These are phyloP conservation scores for Penicillium angulare DNA, from an alignment of 495 filamentous ascomycete species.

Conservation along the genomic window DNA sequence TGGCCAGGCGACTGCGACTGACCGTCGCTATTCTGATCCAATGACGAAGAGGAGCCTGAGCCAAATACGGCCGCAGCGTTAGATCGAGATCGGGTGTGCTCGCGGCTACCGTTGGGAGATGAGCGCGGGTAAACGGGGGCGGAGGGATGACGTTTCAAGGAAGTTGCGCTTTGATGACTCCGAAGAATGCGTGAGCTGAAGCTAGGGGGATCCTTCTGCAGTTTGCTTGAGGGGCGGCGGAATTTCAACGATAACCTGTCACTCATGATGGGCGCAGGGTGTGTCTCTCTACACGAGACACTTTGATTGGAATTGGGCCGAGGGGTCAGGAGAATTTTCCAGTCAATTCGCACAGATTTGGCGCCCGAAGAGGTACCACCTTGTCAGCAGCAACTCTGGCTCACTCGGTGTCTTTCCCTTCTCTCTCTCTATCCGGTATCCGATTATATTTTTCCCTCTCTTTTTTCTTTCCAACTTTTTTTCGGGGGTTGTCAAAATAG, in stretches of 20 bases:
- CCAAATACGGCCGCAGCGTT: slow-evolving; percentile 47
- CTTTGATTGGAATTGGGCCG: slow-evolving; percentile 32
- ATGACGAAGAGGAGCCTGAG: slow-evolving; percentile 53
- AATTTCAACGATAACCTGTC: slow-evolving; percentile 48
- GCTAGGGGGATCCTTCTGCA: slow-evolving; percentile 49
- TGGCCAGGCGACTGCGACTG: slow-evolving; percentile 53
- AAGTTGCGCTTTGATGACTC: slow-evolving; percentile 45
- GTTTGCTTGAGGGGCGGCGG: slow-evolving; percentile 48
- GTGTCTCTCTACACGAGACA: slow-evolving; percentile 26
- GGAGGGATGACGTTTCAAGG: slow-evolving; percentile 68
- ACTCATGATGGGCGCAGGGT: slow-evolving; percentile 39
- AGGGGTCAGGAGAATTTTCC: slow-evolving; percentile 21
- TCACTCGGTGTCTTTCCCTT: neutral
- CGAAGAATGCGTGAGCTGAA: slow-evolving; percentile 43
- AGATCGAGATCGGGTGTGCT: slow-evolving; percentile 49
- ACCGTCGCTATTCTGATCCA: slow-evolving; percentile 46
- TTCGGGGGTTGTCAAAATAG: no score
- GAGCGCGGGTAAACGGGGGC: slow-evolving; percentile 57
- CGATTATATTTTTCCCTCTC: no score
- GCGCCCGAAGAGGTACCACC: neutral
- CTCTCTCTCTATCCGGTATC: neutral
- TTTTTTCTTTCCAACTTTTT: neutral
- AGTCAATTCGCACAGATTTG: neutral
- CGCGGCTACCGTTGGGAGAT: slow-evolving; percentile 40
- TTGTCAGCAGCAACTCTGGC: neutral